A percentile compares a stretch with the other conserved stretches of the same genome.
phyloP scores from a whole-genome alignment of 805 yeast genomes.

The Candida sithepensis region DNA sequence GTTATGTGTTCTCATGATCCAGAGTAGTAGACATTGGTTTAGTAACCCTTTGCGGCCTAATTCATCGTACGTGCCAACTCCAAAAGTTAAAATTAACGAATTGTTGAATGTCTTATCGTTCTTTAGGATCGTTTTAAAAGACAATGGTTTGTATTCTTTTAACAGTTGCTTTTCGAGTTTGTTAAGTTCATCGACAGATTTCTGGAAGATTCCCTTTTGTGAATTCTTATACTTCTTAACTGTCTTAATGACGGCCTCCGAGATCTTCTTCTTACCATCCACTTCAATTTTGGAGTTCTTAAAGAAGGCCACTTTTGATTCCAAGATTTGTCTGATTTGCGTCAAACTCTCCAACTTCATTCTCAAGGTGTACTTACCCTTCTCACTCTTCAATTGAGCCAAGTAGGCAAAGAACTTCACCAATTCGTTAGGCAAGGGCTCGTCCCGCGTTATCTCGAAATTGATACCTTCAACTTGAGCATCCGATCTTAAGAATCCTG shows the following conservation, averaged over 20 bases:
- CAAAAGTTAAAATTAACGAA: slow-evolving; percentile 53
- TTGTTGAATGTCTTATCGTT: slow-evolving; percentile 39
- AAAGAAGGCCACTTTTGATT: slow-evolving; percentile 42
- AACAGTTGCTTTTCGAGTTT: slow-evolving; percentile 44
- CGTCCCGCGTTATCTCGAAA: slow-evolving; percentile 29
- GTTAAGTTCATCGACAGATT: slow-evolving; percentile 42
- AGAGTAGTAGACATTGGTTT: slow-evolving; percentile 58
- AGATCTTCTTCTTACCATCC: slow-evolving; percentile 16
- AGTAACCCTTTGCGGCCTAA: slow-evolving; percentile 44
- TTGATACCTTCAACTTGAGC: slow-evolving; percentile 36
- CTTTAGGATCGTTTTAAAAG: slow-evolving; percentile 45
- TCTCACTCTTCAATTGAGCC: slow-evolving; percentile 48
- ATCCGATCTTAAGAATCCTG: slow-evolving; percentile 40
- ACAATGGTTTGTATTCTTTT: slow-evolving; percentile 43
- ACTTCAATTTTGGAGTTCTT: slow-evolving; percentile 30
- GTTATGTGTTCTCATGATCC: slow-evolving; percentile 60
- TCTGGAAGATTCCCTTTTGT: slow-evolving; percentile 46
- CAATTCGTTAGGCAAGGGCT: slow-evolving; percentile 38
- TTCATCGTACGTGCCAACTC: slow-evolving; percentile 52
- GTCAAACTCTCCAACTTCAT: slow-evolving; percentile 59
- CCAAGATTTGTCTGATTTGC: slow-evolving; percentile 48
- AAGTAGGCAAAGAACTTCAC: slow-evolving; percentile 52
- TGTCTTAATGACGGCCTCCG: slow-evolving; percentile 25
- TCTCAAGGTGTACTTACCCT: slow-evolving; percentile 40
- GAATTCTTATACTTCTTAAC: slow-evolving; percentile 44